Evolutionary conservation across 352 stramenopile species (phyloP).

Genomic region (Phytopythium oedochilum): DNA sequence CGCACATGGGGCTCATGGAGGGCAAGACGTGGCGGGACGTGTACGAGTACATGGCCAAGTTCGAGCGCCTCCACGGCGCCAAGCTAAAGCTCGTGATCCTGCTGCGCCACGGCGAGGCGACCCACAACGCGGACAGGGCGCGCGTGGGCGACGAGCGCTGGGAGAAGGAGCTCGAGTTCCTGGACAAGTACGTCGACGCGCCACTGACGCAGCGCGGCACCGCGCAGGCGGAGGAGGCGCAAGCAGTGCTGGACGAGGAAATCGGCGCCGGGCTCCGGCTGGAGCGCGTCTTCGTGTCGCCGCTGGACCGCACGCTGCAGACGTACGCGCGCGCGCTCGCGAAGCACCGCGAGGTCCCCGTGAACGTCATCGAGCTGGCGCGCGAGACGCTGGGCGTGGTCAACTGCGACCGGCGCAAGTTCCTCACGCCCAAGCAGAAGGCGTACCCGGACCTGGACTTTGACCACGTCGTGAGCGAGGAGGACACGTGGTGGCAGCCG

Average conservation of each 20-base stretch:
- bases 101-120: constrained; percentile 58
- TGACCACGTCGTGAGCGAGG: constrained; percentile 27
- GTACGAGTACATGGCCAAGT: constrained; percentile 24
- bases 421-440: constrained; percentile 27
- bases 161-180: constrained; percentile 47
- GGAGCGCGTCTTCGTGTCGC: constrained; percentile 60
- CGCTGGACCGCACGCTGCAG: constrained; percentile 58
- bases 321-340: constrained; percentile 46
- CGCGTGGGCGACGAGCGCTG: constrained; percentile 46
- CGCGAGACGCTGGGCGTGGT: constrained; percentile 66
- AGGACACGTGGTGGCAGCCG: constrained; percentile 48
- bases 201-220: constrained; percentile 41
- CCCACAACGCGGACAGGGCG: constrained; percentile 61
- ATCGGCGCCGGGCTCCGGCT: constrained; percentile 38
- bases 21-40: constrained; percentile 35
- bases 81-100: constrained; percentile 55
- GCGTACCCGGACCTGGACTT: constrained; percentile 55
- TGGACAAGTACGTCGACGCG: constrained; percentile 49
- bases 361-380: constrained; percentile 46
- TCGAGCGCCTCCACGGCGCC: constrained; percentile 12
- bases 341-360: constrained; percentile 22
- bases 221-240: constrained; percentile 25
- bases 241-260: constrained; percentile 36
- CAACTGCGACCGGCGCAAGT: constrained; percentile 52
- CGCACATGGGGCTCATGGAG: constrained; percentile 35